Conservation (phyloP, 2,329 filamentous ascomycete species). For the Chaetomiaceae sp. region DNA sequence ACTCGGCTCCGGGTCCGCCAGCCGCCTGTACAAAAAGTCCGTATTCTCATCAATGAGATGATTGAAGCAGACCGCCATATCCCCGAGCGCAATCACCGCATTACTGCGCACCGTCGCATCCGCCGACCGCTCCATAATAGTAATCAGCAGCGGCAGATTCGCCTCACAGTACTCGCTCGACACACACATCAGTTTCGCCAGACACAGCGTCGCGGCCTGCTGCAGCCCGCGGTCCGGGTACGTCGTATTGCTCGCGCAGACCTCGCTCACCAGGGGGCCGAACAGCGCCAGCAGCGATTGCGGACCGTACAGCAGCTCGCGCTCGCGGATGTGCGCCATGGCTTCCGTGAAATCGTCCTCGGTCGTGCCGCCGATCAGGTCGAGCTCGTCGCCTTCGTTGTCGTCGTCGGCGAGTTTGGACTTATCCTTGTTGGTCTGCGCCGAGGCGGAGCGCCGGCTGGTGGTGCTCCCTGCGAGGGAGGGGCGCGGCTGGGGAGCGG, state of each 20-base stretch:
- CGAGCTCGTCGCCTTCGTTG: slow-evolving; percentile 72
- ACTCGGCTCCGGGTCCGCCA: slow-evolving; percentile 80
- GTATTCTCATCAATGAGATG: slow-evolving; percentile 99
- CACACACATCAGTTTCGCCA: slow-evolving; percentile 98
- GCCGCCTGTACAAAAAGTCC: slow-evolving; percentile 88
- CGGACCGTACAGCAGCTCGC: slow-evolving; percentile 75
- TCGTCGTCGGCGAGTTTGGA: slow-evolving; percentile 48
- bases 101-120: slow-evolving; percentile 93
- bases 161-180: slow-evolving; percentile 93
- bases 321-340: slow-evolving; percentile 76
- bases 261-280: slow-evolving; percentile 84
- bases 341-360: slow-evolving; percentile 90
- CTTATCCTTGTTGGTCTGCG: slow-evolving; percentile 34
- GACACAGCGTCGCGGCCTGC: slow-evolving; percentile 84
- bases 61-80: slow-evolving; percentile 99
- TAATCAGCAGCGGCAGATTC: slow-evolving; percentile 89
- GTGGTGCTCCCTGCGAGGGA: slow-evolving; percentile 29
- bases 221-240: slow-evolving; percentile 89
- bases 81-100: slow-evolving; percentile 90
- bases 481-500: slow-evolving; percentile 31
- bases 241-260: slow-evolving; percentile 88
- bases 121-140: slow-evolving; percentile 90
- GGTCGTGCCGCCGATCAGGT: slow-evolving; percentile 92
- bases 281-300: slow-evolving; percentile 84
- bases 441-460: slow-evolving; percentile 23